Evolutionary conservation across 441 rosid species (phyloP).

Genomic region (Brassica balearica): DNA sequence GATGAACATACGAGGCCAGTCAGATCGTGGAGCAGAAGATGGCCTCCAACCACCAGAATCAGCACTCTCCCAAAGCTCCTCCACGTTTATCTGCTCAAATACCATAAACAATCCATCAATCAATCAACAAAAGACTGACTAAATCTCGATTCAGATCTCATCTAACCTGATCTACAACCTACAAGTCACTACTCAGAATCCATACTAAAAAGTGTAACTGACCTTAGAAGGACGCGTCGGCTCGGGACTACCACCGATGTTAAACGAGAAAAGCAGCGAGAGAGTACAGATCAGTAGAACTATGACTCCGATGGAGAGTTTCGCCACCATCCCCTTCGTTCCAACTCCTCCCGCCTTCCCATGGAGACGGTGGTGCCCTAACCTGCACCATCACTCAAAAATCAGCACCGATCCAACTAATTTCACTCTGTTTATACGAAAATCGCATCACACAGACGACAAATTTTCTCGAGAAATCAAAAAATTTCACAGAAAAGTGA

Average conservation of each 20-base stretch:
- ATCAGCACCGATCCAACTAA: constrained; percentile 42
- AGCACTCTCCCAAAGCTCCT: constrained; percentile 93
- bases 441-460: constrained; percentile 25
- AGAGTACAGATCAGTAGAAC: constrained; percentile 82
- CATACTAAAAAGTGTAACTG: constrained; percentile 5
- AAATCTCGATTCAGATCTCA: constrained; percentile 10
- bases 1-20: constrained; percentile 77
- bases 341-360: constrained; percentile 62
- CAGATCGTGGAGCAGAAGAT: constrained; percentile 94
- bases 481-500: background rate
- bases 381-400: constrained; percentile 48
- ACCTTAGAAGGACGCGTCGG: constrained; percentile 65
- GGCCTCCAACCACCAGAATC: constrained; percentile 92
- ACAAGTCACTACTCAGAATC: constrained; percentile 20
- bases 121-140: constrained; percentile 9
- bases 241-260: constrained; percentile 53
- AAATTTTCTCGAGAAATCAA: constrained; percentile 9
- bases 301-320: constrained; percentile 64
- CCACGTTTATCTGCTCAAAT: constrained; percentile 66
- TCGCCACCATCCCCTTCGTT: constrained; percentile 61
- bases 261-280: constrained; percentile 61
- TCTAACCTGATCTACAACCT: constrained; percentile 19
- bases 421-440: background rate
- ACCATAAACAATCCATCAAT: constrained; percentile 9
- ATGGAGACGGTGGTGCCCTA: constrained; percentile 73